Conservation (phyloP, 225 moss, liverwort and hornwort species). For the Pseudisothecium myosuroides region DNA sequence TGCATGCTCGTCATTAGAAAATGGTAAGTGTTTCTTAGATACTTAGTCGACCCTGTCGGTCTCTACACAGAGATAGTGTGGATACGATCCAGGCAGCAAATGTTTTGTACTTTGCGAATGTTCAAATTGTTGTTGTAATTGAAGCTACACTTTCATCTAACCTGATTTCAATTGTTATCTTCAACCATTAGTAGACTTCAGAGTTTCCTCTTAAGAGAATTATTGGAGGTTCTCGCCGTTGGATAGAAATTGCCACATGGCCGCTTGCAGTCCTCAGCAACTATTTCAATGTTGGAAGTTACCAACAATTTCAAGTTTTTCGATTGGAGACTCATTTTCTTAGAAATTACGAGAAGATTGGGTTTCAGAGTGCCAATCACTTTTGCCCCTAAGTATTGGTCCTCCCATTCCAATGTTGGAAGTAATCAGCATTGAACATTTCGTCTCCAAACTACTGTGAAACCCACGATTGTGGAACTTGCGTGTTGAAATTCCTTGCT, state of each 20-base stretch:
- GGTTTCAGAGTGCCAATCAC: background rate
- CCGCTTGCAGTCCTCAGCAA: background rate
- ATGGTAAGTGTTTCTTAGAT: constrained; percentile 10
- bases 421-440: background rate
- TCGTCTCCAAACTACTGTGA: background rate
- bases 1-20: background rate
- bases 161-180: background rate
- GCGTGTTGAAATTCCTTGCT: background rate
- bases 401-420: background rate
- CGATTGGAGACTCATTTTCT: background rate
- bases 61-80: background rate
- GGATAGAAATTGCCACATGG: no score
- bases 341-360: background rate
- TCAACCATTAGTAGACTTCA: background rate
- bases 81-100: background rate
- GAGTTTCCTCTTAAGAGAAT: background rate
- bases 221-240: background rate
- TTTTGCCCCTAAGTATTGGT: background rate
- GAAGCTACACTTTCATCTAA: background rate
- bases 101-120: background rate
- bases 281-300: background rate
- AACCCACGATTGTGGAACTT: background rate
- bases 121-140: background rate
- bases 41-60: background rate
- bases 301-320: background rate